Conservation (phyloP, 768 basidiomycete species). For the Lanmaoa rubissima region DNA sequence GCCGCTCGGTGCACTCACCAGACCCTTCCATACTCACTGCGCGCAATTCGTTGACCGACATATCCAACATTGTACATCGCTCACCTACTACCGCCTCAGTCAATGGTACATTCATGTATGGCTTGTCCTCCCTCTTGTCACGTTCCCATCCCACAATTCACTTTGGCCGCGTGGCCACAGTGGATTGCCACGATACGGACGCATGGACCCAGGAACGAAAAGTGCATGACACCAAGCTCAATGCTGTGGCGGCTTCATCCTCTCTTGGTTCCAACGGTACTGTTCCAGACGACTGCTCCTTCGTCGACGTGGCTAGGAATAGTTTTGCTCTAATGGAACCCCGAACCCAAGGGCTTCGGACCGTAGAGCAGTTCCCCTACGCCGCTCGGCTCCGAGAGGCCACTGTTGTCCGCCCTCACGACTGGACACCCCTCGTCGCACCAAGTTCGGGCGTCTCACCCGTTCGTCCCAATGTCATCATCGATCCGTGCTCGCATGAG, state of each 20-base stretch:
- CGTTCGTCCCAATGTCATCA: not conserved
- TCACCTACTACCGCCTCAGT: not conserved
- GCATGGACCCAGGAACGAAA: slow-evolving; percentile 19
- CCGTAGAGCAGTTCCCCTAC: not conserved
- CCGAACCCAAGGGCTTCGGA: not conserved
- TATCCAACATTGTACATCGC: slow-evolving; percentile 2
- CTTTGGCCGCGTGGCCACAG: slow-evolving; percentile 18
- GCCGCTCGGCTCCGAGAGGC: not conserved
- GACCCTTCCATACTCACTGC: slow-evolving; percentile 5
- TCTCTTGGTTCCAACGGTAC: slow-evolving; percentile 9
- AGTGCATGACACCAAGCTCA: slow-evolving; percentile 8
- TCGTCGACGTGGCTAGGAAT: not conserved
- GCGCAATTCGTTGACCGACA: slow-evolving; percentile 6
- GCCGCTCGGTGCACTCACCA: slow-evolving; percentile 11
- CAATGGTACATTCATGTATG: not conserved
- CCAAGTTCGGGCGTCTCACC: not conserved
- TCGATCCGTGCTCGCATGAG: not conserved
- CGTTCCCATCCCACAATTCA: slow-evolving; percentile 10
- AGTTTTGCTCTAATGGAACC: slow-evolving; percentile 5
- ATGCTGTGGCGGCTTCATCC: slow-evolving; percentile 9
- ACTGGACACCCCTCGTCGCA: slow-evolving; percentile 5
- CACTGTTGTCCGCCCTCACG: not conserved
- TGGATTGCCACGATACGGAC: slow-evolving; percentile 26
- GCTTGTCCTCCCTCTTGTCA: slow-evolving; percentile 7
- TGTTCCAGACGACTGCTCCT: not conserved